Evolutionary conservation across 2,329 filamentous ascomycete species (phyloP).

Genomic region (Triangularia setosa): DNA sequence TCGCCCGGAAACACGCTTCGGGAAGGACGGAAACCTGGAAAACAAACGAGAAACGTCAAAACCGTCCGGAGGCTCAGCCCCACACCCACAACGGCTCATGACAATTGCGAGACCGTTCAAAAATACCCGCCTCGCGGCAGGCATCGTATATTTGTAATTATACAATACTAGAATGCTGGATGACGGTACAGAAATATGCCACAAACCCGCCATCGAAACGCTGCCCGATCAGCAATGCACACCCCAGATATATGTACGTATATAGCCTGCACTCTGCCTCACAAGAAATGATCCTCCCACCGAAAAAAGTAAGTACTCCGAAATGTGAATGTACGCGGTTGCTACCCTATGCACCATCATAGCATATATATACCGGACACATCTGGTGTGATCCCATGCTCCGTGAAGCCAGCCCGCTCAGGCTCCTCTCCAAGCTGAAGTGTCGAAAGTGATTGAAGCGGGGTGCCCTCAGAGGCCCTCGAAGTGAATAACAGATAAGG

Average conservation of each 20-base stretch:
- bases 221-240: slow-evolving; percentile 11
- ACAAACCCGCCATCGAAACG: slow-evolving; percentile 24
- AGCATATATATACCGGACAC: not conserved
- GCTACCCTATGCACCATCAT: slow-evolving; percentile 6
- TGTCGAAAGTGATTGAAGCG: not conserved
- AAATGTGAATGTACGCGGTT: slow-evolving; percentile 12
- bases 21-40: not conserved
- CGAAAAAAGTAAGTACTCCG: not conserved
- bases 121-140: slow-evolving; percentile 7
- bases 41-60: not conserved
- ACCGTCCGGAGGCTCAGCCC: not conserved
- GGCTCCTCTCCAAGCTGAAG: slow-evolving; percentile 3
- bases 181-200: slow-evolving; percentile 27
- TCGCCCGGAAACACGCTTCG: not conserved
- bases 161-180: slow-evolving; percentile 35
- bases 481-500: not conserved
- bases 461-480: not conserved
- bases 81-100: not conserved
- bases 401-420: slow-evolving; percentile 2
- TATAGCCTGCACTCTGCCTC: not conserved
- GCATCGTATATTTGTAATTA: slow-evolving; percentile 32
- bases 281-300: not conserved
- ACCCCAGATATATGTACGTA: slow-evolving; percentile 5
- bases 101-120: slow-evolving; percentile 8
- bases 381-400: slow-evolving; percentile 1